Evolutionary conservation across 352 stramenopile genomes (phyloP).

Genomic region (Lagenidium sp.): DNA sequence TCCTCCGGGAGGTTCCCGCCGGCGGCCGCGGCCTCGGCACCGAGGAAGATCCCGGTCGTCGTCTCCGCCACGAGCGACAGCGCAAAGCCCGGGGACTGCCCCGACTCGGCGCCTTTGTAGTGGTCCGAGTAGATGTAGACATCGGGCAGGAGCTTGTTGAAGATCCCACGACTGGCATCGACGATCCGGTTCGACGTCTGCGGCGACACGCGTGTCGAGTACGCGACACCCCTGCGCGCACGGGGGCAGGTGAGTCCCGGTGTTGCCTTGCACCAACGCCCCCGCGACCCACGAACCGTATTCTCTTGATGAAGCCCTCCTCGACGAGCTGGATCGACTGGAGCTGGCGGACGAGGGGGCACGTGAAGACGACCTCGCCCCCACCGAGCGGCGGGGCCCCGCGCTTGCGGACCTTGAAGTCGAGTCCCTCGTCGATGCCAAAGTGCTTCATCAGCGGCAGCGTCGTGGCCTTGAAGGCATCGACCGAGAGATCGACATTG

Average conservation of each 20-base stretch:
- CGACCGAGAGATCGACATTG: constrained; percentile 85
- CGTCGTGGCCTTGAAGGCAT: constrained; percentile 93
- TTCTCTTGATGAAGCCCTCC: constrained; percentile 97
- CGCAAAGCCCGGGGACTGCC: constrained; percentile 88
- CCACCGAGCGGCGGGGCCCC: constrained; percentile 81
- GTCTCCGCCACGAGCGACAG: constrained; percentile 95
- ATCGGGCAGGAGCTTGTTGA: constrained; percentile 98
- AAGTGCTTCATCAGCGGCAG: constrained; percentile 95
- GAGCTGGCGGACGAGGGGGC: constrained; percentile 93
- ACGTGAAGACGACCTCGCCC: constrained; percentile 91
- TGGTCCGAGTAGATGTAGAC: constrained; percentile 99
- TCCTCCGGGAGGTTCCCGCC: constrained; percentile 93
- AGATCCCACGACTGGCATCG: constrained; percentile 92
- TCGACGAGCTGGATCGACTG: constrained; percentile 93
- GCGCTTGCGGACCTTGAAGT: constrained; percentile 87
- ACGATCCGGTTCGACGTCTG: constrained; percentile 97
- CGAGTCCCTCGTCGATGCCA: constrained; percentile 89
- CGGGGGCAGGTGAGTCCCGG: no score
- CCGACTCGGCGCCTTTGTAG: constrained; percentile 89
- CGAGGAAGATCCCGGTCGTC: constrained; percentile 93
- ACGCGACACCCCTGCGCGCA: constrained; percentile 82
- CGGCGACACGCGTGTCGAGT: constrained; percentile 95
- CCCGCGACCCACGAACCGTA: constrained; percentile 77
- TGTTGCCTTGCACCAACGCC: no score
- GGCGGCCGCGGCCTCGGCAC: constrained; percentile 86